Evolutionary conservation across 352 stramenopile species (phyloP), one percentile per base, ranked within the genome.

Genomic region (Phytophthora brassicae): DNA sequence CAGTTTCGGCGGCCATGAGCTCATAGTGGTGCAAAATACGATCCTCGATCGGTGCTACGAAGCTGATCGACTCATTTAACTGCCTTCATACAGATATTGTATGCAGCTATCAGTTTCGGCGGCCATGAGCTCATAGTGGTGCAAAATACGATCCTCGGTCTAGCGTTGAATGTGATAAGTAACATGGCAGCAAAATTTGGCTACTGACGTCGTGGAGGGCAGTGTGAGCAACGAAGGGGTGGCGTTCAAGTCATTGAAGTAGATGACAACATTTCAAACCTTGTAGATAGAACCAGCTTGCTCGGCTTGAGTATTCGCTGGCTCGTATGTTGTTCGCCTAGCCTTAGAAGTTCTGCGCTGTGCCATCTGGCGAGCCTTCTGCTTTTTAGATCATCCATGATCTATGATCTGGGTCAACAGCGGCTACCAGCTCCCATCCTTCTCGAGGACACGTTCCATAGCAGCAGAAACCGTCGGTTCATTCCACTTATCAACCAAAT

Each of bases 251-350:
- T 50, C 51, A 23, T 51, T 50, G 0, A 24, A 41, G 24, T 48
- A 64, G 13, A 60, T 38, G 3, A 64, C 60, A 6, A 68, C 60
- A n/a, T 64, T 60, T 22, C 41, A n/a, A 48, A 60, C 61, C 38
- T 60, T 69, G 48, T 45, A 64, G 9, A 64, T 60, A 24, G 59
- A 60, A 2, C 46, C 60, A 22, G 47, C 17, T 16, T 35, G 16
- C 9, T 41, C 23, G 4, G 41, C 29, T 38, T 38, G 31, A 12
- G 16, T 13, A 41, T 55, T 26, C n/a, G 20, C n/a, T 24, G 49
- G 39, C 14, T 39, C 12, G 33, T 44, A 66, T n/a, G 4, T 29
- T 23, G 57, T 49, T 24, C 24, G 14, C 13, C 38, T 42, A 19
- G 45, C 47, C 16, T 47, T 46, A 9, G 26, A 17, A 24, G 45